Evolutionary conservation across 2,329 filamentous ascomycete species (phyloP), one percentile per base, ranked within the genome.

Genomic region (Talaromyces piceae): DNA sequence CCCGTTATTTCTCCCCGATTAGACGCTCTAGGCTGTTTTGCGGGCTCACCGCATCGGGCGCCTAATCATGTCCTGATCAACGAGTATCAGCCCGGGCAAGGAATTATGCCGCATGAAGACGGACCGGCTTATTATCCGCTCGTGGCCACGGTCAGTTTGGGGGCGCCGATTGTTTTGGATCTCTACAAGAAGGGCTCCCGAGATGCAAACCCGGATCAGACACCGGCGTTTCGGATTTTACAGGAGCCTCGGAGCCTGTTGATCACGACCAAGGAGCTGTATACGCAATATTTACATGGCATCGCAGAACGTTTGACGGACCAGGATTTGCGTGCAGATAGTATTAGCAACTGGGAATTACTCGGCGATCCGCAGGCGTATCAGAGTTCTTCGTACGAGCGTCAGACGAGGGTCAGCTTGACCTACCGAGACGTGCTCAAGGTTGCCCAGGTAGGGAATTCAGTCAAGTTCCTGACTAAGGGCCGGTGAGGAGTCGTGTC

Each of bases 41-140:
- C 65, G 2, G 65, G 75, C 18, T 88, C 90, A 47, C 87, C 88
- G 4, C 91, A 97, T 63, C 61, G 73, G 16, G 76, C 74, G 3
- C 88, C 91, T 2, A 98, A 97, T 61, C 93, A 97, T 70, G 88
- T 95, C 43, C 76, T 97, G 31, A 83, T 97, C 59, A 98, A 98
- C 63, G 91, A 96, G 67, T 98, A 97, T 67, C 77, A 78, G 1
- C 82, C 88, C 0, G 88, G 88, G 2, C 81, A 95, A 56, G 91
- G 91, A n/a, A 97, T 97, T 58, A 95, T 96, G 88, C 84, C 91
- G 44, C 91, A 97, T 67, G 93, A 96, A 75, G 91, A 98, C 67
- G 93, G 91, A 1, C 73, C 80, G 7, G 88, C 91, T 8, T 98
- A 98, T 65, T 80, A 87, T 63, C 87, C 87, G 1, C 82, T 94